These are phyloP conservation scores for Colletotrichum liriopes DNA, from an alignment of 2,329 filamentous ascomycete species.

Conservation along the genomic window DNA sequence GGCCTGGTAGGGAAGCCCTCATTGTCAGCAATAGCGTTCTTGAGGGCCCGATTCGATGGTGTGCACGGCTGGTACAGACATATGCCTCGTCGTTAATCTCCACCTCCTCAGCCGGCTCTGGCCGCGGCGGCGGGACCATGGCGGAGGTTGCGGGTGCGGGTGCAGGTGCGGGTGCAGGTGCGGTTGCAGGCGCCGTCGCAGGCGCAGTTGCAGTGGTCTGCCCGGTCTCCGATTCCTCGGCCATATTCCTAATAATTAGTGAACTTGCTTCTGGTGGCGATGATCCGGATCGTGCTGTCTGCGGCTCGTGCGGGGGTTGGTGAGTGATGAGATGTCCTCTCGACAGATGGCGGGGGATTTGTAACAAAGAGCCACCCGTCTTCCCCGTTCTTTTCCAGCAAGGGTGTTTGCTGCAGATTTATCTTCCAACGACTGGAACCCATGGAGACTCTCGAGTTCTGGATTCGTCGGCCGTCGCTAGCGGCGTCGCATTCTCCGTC, in stretches of 20 bases:
- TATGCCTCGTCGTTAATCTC: slow-evolving; percentile 5
- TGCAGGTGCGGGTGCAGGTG: neutral
- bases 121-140: neutral
- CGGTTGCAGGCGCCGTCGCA: neutral
- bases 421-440: neutral
- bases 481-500: neutral
- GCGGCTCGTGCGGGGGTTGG: neutral
- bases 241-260: neutral
- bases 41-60: neutral
- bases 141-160: neutral
- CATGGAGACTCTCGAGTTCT: slow-evolving; percentile 1
- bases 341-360: neutral
- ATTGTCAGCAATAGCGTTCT: slow-evolving; percentile 1
- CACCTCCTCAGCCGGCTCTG: neutral
- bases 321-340: slow-evolving; percentile 2
- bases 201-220: neutral
- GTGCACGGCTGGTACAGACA: neutral
- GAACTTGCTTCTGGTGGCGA: neutral
- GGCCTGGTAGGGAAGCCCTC: neutral
- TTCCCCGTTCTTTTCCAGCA: slow-evolving; percentile 2
- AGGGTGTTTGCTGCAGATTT: neutral
- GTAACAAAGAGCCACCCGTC: neutral
- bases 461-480: slow-evolving; percentile 6
- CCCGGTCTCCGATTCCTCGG: neutral
- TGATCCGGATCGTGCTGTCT: neutral